Conservation (phyloP, 2,329 filamentous ascomycete species). For the Lasiodiplodia hormozganensis region DNA sequence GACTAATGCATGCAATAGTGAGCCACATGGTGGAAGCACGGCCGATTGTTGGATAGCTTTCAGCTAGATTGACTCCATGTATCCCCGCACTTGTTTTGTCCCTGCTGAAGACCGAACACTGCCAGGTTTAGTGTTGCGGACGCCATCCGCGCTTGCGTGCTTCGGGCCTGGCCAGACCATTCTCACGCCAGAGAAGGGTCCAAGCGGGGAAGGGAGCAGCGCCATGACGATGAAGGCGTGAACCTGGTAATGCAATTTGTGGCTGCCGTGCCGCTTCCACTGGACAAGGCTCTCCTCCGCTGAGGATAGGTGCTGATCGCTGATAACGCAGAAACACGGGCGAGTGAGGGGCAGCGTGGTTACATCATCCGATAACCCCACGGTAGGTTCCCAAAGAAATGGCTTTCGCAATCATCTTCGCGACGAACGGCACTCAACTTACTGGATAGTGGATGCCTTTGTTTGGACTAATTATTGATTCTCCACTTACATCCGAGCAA, state of each 20-base stretch:
- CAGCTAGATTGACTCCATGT: conserved; percentile 18
- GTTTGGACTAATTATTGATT: no score
- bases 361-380: conserved; percentile 20
- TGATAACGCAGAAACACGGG: conserved; percentile 17
- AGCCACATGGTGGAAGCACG: conserved; percentile 16
- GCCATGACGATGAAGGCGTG: conserved; percentile 26
- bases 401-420: no score
- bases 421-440: no score
- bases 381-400: no score
- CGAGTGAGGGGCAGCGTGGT: conserved; percentile 2
- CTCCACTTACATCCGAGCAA: no score
- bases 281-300: not conserved
- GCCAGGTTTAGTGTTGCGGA: conserved; percentile 8
- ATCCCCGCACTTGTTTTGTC: conserved; percentile 9
- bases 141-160: conserved; percentile 2
- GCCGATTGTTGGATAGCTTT: conserved; percentile 2
- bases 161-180: conserved; percentile 9
- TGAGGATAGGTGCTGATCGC: conserved; percentile 12
- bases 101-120: not conserved
- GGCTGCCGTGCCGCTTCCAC: not conserved
- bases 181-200: conserved; percentile 1
- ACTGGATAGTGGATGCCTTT: no score
- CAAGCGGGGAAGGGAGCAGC: not conserved
- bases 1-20: not conserved
- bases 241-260: not conserved